Evolutionary conservation across 129 eudicot species (phyloP), one percentile per base, ranked within the genome.

Genomic region (Scalesia atractyloides): DNA sequence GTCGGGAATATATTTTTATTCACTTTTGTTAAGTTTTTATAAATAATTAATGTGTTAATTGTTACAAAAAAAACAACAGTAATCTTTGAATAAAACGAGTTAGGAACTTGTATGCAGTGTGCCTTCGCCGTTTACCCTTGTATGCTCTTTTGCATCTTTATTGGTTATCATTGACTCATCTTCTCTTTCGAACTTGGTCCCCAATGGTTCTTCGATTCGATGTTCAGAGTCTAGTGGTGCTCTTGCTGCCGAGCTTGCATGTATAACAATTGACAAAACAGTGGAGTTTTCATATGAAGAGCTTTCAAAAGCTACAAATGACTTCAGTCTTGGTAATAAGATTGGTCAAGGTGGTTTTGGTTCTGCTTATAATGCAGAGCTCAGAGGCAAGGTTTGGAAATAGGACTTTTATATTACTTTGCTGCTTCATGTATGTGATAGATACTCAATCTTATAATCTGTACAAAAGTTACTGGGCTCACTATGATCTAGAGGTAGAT

Each of bases 281-380:
- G 91, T 95, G 70, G 99, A 95, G 86, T 90, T 90, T 76, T 76
- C 97, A 24, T 90, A 90, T 76, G 94, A 90, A 75, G 99, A 95
- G 73, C 91, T 90, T 70, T 87, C 99, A 53, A 83, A 56, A 8
- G 96, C 94, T 43, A 95, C 97, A 62, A 63, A 82, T 74, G 87
- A 86, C 69, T 95, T 95, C 88, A 86, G 86, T 82, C 60, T 86
- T 46, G 84, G 88, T 59, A 82, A 80, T 68, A 90, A 95, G 86
- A 95, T 95, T 74, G 99, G 99, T 58, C 86, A 90, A 86, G 99
- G 99, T 75, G 99, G 99, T 30, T 95, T 90, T 78, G 99, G 99
- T 43, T 83, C 91, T 49, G 97, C 90, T 82, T 95, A 84, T 76
- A 90, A 90, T 69, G 99, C 91, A 66, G 99, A 90, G 77, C 89